Conservation (phyloP, 2,329 filamentous ascomycete species). For the Thelonectria rubi region DNA sequence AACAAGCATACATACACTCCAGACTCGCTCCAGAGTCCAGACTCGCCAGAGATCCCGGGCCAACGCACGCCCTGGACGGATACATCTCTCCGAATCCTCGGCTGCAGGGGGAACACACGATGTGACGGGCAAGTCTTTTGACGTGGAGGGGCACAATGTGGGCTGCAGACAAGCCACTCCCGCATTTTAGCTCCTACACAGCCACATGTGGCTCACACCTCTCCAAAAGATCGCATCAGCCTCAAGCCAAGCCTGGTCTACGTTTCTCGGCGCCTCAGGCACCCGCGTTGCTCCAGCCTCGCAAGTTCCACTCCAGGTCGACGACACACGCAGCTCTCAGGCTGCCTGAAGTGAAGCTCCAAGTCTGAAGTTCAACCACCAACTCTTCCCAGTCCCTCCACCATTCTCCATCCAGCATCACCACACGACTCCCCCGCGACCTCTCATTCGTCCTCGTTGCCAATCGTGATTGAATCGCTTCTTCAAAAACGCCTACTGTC, state of each 20-base stretch:
- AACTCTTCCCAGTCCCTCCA: conserved; percentile 28
- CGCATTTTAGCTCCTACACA: conserved; percentile 23
- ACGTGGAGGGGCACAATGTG: conserved; percentile 21
- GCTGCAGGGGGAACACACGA: conserved; percentile 21
- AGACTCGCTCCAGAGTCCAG: not conserved
- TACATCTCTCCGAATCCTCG: conserved; percentile 25
- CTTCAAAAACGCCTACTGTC: conserved; percentile 34
- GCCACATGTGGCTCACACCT: conserved; percentile 18
- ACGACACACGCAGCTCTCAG: conserved; percentile 53
- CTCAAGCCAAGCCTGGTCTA: conserved; percentile 10
- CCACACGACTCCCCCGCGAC: conserved; percentile 22
- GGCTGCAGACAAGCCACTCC: conserved; percentile 39
- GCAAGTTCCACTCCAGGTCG: conserved; percentile 17
- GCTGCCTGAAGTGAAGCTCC: conserved; percentile 54
- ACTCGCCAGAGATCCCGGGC: conserved; percentile 14
- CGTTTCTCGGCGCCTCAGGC: conserved; percentile 43
- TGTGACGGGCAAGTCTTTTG: conserved; percentile 7
- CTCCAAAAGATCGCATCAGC: not conserved
- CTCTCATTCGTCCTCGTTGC: conserved; percentile 10
- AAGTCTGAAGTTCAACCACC: conserved; percentile 39
- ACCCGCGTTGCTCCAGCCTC: conserved; percentile 40
- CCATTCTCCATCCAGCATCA: conserved; percentile 33
- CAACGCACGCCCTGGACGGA: not conserved
- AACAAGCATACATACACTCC: not conserved
- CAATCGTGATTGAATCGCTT: conserved; percentile 10